phyloP scores from a whole-genome alignment of 1,139 yeast species.

The Kurtzmaniella quercitrusa region DNA sequence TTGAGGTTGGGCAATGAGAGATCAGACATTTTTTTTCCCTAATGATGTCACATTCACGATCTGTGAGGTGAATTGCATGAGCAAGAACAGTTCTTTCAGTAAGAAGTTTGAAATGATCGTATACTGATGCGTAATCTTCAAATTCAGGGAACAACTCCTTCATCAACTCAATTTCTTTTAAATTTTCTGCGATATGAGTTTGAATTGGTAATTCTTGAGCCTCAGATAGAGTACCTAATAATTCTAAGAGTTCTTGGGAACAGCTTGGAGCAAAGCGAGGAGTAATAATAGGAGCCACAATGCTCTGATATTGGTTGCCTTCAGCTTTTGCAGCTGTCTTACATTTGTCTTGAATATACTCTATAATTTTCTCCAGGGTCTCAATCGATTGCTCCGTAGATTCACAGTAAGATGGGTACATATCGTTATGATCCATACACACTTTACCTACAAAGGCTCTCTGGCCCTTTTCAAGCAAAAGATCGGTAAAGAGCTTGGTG shows the following conservation, averaged over 20 bases:
- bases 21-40: conserved; percentile 59
- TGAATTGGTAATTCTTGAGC: conserved; percentile 63
- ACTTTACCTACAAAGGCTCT: conserved; percentile 90
- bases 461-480: conserved; percentile 67
- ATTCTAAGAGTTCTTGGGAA: conserved; percentile 52
- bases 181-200: conserved; percentile 85
- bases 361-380: conserved; percentile 56
- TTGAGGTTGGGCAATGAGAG: conserved; percentile 92
- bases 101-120: conserved; percentile 59
- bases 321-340: background rate
- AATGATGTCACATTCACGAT: conserved; percentile 59
- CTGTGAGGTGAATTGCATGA: conserved; percentile 76
- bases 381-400: conserved; percentile 52
- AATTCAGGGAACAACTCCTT: conserved; percentile 66
- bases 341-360: conserved; percentile 39
- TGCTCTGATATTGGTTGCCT: background rate
- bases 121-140: conserved; percentile 69
- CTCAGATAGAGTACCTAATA: conserved; percentile 59
- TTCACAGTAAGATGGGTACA: conserved; percentile 70
- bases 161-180: conserved; percentile 75
- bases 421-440: conserved; percentile 69
- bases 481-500: conserved; percentile 69
- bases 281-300: conserved; percentile 63
- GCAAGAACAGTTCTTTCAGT: conserved; percentile 73
- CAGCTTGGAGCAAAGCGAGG: conserved; percentile 96